Evolutionary conservation across 2,329 filamentous ascomycete genomes (phyloP).

Genomic region (Trichoderma arundinaceum): DNA sequence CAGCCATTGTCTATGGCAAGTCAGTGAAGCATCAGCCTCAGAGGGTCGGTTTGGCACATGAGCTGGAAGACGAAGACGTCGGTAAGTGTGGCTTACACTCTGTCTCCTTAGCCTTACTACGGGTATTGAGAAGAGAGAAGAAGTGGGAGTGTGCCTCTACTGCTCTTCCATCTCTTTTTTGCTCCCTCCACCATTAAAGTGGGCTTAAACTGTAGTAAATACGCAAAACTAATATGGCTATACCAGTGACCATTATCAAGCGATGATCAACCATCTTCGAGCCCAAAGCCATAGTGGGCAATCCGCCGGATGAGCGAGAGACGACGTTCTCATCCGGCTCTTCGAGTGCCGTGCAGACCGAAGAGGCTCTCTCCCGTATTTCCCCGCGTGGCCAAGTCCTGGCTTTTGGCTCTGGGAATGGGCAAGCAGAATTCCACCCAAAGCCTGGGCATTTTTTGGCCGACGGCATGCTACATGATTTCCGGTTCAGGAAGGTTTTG

Average conservation of each 20-base stretch:
- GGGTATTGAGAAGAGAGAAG: not conserved
- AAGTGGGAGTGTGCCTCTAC: not conserved
- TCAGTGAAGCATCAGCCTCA: constrained; percentile 99
- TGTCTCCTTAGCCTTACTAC: constrained; percentile 4
- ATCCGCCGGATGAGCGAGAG: constrained; percentile 18
- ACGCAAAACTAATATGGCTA: constrained; percentile 6
- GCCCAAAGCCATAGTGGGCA: constrained; percentile 20
- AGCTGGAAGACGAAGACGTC: constrained; percentile 96
- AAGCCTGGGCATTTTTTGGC: not conserved
- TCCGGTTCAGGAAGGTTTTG: constrained; percentile 21
- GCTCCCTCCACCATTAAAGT: not conserved
- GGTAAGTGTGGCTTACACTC: constrained; percentile 61
- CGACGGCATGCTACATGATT: constrained; percentile 1
- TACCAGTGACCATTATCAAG: constrained; percentile 65
- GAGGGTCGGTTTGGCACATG: constrained; percentile 86
- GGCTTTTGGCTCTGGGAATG: constrained; percentile 7
- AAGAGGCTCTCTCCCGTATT: constrained; percentile 9
- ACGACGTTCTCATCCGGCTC: constrained; percentile 8
- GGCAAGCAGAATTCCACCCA: constrained; percentile 7
- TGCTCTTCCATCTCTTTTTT: not conserved
- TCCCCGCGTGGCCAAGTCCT: constrained; percentile 3
- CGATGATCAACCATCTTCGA: constrained; percentile 53
- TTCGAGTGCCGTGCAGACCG: constrained; percentile 9
- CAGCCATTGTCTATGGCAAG: constrained; percentile 94
- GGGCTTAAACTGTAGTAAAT: not conserved